These are phyloP conservation scores for Gossypium turneri DNA, from an alignment of 345 rosid genomes.

Conservation along the genomic window DNA sequence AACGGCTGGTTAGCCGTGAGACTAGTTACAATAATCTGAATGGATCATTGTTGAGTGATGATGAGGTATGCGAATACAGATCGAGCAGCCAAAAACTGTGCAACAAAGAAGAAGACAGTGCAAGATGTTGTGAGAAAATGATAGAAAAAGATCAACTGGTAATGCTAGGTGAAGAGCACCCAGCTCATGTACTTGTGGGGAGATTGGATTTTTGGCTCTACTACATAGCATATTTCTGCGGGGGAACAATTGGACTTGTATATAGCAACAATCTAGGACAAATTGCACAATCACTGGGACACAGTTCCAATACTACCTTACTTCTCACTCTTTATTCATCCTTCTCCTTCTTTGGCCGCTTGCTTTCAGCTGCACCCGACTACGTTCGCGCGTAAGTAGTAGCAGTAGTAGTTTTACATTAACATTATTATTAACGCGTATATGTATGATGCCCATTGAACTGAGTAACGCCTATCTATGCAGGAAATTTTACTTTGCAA, in stretches of 20 bases:
- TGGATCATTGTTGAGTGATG: conserved; percentile 21
- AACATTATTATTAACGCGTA: not conserved
- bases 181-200: conserved; percentile 44
- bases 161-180: conserved; percentile 76
- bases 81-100: conserved; percentile 26
- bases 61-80: conserved; percentile 20
- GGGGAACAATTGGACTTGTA: conserved; percentile 94
- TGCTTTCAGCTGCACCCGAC: conserved; percentile 87
- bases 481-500: conserved; percentile 87
- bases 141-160: conserved; percentile 52
- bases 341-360: conserved; percentile 94
- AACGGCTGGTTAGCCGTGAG: conserved; percentile 52
- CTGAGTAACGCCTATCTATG: not conserved
- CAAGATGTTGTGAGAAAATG: conserved; percentile 44
- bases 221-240: conserved; percentile 75
- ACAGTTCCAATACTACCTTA: conserved; percentile 47
- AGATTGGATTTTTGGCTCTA: conserved; percentile 92
- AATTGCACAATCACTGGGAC: conserved; percentile 84
- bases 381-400: conserved; percentile 63
- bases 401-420: not conserved
- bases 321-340: conserved; percentile 86
- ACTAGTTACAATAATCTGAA: conserved; percentile 28
- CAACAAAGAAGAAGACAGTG: conserved; percentile 18
- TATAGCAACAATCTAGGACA: conserved; percentile 94
- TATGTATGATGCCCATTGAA: not conserved